Evolutionary conservation across 768 basidiomycete genomes (phyloP), one percentile per base, ranked within the genome.

Genomic region (Lactarius quietus): DNA sequence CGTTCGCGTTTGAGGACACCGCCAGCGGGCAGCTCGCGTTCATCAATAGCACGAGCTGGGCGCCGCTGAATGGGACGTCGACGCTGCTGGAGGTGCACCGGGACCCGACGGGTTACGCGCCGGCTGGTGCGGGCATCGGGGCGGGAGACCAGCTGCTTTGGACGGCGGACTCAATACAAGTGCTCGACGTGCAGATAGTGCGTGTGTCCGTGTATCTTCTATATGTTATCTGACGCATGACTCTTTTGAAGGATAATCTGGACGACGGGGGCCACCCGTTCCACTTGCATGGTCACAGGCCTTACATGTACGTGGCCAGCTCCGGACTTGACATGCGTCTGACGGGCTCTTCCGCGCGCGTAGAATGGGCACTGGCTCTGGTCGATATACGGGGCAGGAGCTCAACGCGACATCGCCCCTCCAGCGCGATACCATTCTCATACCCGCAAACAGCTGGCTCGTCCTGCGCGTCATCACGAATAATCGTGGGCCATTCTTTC

Each of bases 241-340:
- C 18, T 1, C 28, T 31, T 6, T 48, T 18, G 4, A 39, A 67
- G 65, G 51, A 67, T 23, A 69, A 64, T 52, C 48, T 69, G 28
- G 65, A 69, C 15, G 66, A 69, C 23, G 65, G 68, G 26, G 68
- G 66, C 33, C 68, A 63, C 12, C 65, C 68, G 3, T 69, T 67
- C 52, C 68, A 67, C 26, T 29, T 69, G 52, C 66, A 69, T 3
- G 62, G 68, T 1, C 62, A 67, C 36, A 57, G 62, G 6, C 56
- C 59, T 15, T 67, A 66, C 62, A 67, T 69, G 66, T 69, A 54
- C 18, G 62, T 48, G 20, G 2, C 26, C 1, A 18, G 28, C 9
- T 29, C 12, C 10, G 26, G 6, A 10, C 12, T 41, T 41, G 3
- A 41, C 1, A 57, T 28, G 6, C 12, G 10, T n/a, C 58, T 59